Conservation (phyloP, 495 filamentous ascomycete species). For the Penicillium ucsense region DNA sequence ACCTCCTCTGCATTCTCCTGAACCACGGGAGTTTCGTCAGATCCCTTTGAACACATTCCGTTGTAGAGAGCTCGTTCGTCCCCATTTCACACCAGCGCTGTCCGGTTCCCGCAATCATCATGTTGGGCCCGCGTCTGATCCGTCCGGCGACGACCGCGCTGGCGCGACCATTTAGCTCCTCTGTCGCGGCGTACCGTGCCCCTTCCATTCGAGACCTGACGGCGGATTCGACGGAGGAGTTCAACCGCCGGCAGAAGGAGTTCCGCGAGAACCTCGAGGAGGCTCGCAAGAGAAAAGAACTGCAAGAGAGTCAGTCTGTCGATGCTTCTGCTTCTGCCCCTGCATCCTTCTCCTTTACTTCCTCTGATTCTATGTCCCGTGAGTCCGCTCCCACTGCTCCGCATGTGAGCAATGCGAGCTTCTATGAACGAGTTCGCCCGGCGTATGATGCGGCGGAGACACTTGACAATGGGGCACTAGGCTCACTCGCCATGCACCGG, state of each 20-base stretch:
- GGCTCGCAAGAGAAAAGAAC: slow-evolving; percentile 62
- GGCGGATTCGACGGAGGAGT: slow-evolving; percentile 55
- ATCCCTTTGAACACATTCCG: not conserved
- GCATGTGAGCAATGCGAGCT: slow-evolving; percentile 46
- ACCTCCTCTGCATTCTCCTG: no score
- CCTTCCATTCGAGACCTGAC: slow-evolving; percentile 84
- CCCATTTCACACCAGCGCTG: no score
- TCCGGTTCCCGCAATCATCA: slow-evolving; percentile 13
- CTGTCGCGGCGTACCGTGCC: slow-evolving; percentile 42
- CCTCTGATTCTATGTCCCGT: slow-evolving; percentile 29
- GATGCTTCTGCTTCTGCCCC: slow-evolving; percentile 36
- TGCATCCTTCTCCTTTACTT: slow-evolving; percentile 28
- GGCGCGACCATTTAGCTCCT: slow-evolving; percentile 52
- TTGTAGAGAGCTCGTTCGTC: not conserved
- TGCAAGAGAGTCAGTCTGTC: slow-evolving; percentile 73
- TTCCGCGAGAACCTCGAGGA: slow-evolving; percentile 77
- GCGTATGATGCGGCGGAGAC: slow-evolving; percentile 30
- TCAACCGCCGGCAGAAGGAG: slow-evolving; percentile 70
- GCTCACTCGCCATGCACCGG: slow-evolving; percentile 56
- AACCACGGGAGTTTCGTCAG: not conserved
- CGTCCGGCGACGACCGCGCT: slow-evolving; percentile 37
- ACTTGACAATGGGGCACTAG: slow-evolving; percentile 41
- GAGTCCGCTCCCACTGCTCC: slow-evolving; percentile 47
- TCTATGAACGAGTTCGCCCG: slow-evolving; percentile 15
- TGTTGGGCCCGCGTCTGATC: slow-evolving; percentile 41